Evolutionary conservation across 1,284 basidiomycete genomes (phyloP), one percentile per base, ranked within the genome.

Genomic region (Ceratorhiza oryzae-sativae): DNA sequence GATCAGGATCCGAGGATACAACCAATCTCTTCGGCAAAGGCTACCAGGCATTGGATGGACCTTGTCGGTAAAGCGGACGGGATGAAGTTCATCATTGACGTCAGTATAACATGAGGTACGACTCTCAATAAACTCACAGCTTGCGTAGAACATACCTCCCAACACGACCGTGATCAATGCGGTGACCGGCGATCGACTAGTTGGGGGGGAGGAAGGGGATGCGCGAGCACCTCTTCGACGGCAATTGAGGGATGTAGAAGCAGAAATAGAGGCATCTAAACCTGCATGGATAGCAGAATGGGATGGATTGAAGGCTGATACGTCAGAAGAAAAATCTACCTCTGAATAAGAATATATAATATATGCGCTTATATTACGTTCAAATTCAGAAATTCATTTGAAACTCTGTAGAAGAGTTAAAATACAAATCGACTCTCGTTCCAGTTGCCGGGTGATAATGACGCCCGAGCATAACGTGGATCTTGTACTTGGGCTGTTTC

Each of bases 31-130:
- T 56, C 36, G 23, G 63, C 63, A n/a, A 42, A 56, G 9, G 32
- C 51, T 15, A 68, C 63, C 32, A 68, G 63, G 27, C 3, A 45
- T 10, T 68, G 63, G 63, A 68, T 68, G 63, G 25, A 34, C 12
- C 39, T 68, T 9, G 63, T 51, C 0, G 49, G 20, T 3, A 68
- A 68, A 55, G 63, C 53, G 20, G 51, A 56, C 27, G 49, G 41
- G 18, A 42, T 68, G 34, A 34, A 46, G 36, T 68, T 55, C 23
- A 39, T 55, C 27, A 42, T 56, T 42, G 63, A 68, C 10, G 63
- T 68, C 45, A 49, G 49, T 56, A n/a, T 32, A 9, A 25, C 13
- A 6, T 39, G 6, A 39, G 8, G 1, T 10, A 68, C 45, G 23
- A 2, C 10, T 65, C 15, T 20, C 36, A 27, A n/a, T 9, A n/a